Percentiles rank a stretch among this genome's conserved stretches.
Evolutionary conservation across 441 rosid genomes (phyloP).

Genomic region (Erodium texanum): DNA sequence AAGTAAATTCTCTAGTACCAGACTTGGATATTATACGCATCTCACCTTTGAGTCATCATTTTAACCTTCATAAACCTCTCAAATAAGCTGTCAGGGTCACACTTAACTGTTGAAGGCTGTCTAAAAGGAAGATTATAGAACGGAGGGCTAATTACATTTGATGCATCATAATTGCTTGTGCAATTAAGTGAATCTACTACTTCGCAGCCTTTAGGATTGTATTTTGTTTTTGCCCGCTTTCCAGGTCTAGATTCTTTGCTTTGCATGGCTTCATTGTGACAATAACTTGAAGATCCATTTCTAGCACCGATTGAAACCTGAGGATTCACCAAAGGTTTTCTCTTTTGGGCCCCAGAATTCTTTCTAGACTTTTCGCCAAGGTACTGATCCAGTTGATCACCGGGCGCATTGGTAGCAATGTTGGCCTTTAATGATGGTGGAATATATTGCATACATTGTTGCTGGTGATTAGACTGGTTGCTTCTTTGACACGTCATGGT

Average conservation of each 20-base stretch:
- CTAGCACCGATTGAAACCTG: conserved; percentile 3
- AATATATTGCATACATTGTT: not conserved
- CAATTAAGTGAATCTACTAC: not conserved
- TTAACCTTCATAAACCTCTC: conserved; percentile 20
- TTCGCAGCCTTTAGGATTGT: not conserved
- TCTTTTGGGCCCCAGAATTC: conserved; percentile 10
- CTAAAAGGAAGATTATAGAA: not conserved
- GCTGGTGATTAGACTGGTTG: conserved; percentile 11
- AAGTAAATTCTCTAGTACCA: not conserved
- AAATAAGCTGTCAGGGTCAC: not conserved
- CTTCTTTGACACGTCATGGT: not conserved
- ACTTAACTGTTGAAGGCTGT: conserved; percentile 6
- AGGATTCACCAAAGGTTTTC: conserved; percentile 15
- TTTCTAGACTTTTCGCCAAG: conserved; percentile 10
- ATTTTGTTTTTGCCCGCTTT: conserved; percentile 11
- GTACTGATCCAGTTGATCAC: not conserved
- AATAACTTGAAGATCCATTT: not conserved
- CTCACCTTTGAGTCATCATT: conserved; percentile 18
- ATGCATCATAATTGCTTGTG: conserved; percentile 1
- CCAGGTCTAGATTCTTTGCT: conserved; percentile 11
- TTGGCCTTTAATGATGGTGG: conserved; percentile 6
- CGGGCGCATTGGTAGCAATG: not conserved
- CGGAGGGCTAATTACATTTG: not conserved
- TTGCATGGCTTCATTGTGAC: conserved; percentile 11
- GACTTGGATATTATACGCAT: not conserved